Base-by-base conservation (phyloP, 108 stramenopile species). In the Cyclotella baltica region DNA sequence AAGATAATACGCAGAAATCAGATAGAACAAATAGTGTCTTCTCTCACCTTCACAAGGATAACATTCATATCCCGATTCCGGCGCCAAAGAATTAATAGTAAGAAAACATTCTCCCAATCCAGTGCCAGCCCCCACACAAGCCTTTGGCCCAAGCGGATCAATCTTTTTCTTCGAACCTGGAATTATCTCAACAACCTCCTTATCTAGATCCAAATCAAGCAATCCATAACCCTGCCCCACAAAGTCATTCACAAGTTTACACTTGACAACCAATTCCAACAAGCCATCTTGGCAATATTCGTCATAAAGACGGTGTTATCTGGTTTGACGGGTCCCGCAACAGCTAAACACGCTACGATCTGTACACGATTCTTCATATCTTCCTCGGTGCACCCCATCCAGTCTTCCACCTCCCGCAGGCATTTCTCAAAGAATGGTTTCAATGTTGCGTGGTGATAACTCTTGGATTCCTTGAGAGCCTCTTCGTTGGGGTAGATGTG, bases 51-150 rank as follows among this genome's bases (percentile, higher is more conserved):
- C 98, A 36, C 89, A 90, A 18, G 98, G 94, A 58, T 85, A 98
- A 47, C 96, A 96, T n/a, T 91, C 87, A 76, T 99, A 98, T 56
- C 70, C 77, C 29, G 67, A 28, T 48, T 84, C 70, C 4, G 85
- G 78, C 22, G 84, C 36, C 43, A 67, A 59, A 23, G 75, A 70
- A 57, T 78, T 75, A 9, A 80, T 87, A 20, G 98, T 95, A 61
- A 97, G 87, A 65, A 89, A 98, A 61, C 96, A 96, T 70, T 98
- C 92, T 31, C 98, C 98, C 36, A 99, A 76, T 4, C 98, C 98
- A n/a, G 98, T 99, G 3, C 98, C 98, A 23, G 98, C 97, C 25
- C 98, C 98, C 52, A 98, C 88, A 84, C 96, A 96, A 30, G 86
- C 97, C 57, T 97, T 98, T 8, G 97, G 97, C 10, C 90, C 92